Conservation (phyloP, 257 asterid genomes). For the Capsicum rhomboideum region DNA sequence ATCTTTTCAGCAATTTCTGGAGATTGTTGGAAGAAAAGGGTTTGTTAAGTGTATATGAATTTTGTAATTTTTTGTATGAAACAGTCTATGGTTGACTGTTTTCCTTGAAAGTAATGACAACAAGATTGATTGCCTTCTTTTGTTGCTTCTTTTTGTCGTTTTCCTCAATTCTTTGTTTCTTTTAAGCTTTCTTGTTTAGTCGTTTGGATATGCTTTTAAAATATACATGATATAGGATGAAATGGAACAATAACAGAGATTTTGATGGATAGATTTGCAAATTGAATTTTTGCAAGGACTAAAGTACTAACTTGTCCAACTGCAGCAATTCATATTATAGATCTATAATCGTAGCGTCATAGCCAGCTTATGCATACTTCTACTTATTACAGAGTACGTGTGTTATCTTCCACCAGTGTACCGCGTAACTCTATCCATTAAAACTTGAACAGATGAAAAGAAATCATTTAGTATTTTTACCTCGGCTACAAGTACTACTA, state of each 20-base stretch:
- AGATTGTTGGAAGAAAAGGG: not conserved
- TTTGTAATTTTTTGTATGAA: not conserved
- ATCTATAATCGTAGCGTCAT: too few relatives aligned
- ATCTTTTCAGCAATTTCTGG: conserved; percentile 12
- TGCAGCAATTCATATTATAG: not conserved
- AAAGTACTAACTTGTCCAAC: not conserved
- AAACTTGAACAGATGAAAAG: too few relatives aligned
- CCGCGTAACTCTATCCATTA: too few relatives aligned
- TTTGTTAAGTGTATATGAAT: not conserved
- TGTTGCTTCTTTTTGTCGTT: not conserved
- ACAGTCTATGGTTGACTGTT: not conserved
- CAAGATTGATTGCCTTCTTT: not conserved
- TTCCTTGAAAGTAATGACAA: not conserved
- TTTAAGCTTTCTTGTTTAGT: not conserved
- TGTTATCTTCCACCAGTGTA: too few relatives aligned
- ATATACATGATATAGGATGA: not conserved
- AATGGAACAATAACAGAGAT: not conserved
- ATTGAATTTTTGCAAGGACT: not conserved
- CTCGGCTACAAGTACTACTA: too few relatives aligned
- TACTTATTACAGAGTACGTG: too few relatives aligned
- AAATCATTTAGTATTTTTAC: too few relatives aligned
- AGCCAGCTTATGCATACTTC: too few relatives aligned
- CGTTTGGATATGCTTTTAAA: not conserved
- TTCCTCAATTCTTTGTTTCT: not conserved
- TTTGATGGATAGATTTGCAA: too few relatives aligned